Evolutionary conservation across 2,329 filamentous ascomycete genomes (phyloP), one percentile per base, ranked within the genome.

Genomic region (Falciphora oryzae): DNA sequence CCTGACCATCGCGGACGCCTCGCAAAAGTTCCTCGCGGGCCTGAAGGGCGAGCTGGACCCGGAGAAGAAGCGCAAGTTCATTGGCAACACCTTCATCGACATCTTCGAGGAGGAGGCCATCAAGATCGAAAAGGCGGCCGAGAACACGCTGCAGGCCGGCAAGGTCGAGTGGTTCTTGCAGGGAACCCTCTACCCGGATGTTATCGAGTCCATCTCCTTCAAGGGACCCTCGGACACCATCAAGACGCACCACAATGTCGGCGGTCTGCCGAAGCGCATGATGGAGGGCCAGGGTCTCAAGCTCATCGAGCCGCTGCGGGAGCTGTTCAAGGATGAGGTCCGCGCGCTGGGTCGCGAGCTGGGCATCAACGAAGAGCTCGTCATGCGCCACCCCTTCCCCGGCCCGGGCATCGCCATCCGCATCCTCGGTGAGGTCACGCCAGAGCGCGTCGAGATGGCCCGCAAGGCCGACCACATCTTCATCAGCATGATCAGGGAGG

Each of bases 141-240:
- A 87, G 67, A 81, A 89, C 72, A 88, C 89, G 0, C 76, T 82
- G 1, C 81, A 83, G 64, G 87, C 87, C n/a, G 91, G 90, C 44
- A 88, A 89, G 71, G 89, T 97, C 56, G 86, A 92, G 71, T 97
- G 86, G 83, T 90, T 97, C 73, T 82, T 97, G 13, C 93, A 97
- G 77, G 92, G 93, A 25, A 95, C 91, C 11, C 81, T 95, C 29
- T 94, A 92, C 76, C 89, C 88, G 1, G 89, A 64, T 27, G 63
- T 64, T 6, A 60, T 62, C 18, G 82, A 83, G 73, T 79, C 73
- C 27, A 67, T 81, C 56, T 62, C 63, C 50, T 83, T 79, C 73
- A 80, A 79, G 71, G 80, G 79, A 2, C 79, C 79, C n/a, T 79
- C 75, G 3, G 77, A 77, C 25, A 82, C 81, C n/a, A 82, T 83